These are phyloP conservation scores for Xylaria acuta DNA, from an alignment of 495 filamentous ascomycete species.

Conservation along the genomic window DNA sequence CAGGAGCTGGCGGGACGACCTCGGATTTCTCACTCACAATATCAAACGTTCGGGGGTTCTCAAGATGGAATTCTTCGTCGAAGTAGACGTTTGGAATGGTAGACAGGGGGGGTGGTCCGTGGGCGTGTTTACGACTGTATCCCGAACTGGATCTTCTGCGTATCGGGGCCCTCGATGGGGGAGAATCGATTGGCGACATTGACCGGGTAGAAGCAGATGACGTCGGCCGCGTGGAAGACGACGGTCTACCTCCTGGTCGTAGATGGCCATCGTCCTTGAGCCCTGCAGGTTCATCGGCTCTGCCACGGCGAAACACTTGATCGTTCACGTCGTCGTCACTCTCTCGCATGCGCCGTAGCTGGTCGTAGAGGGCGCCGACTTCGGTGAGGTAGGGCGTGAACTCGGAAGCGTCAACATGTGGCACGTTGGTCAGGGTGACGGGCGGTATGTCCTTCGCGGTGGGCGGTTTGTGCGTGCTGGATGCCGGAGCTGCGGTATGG, in stretches of 20 bases:
- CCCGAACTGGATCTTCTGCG: conserved; percentile 58
- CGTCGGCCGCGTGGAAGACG: conserved; percentile 49
- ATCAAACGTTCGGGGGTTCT: conserved; percentile 96
- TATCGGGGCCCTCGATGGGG: conserved; percentile 44
- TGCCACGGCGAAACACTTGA: conserved; percentile 51
- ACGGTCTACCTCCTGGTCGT: conserved; percentile 49
- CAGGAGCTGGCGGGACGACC: conserved; percentile 73
- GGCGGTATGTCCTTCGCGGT: conserved; percentile 94
- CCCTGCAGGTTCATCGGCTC: conserved; percentile 57
- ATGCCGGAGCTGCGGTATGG: conserved; percentile 69
- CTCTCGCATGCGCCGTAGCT: conserved; percentile 77
- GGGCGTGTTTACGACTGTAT: conserved; percentile 55
- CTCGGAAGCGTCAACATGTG: conserved; percentile 75
- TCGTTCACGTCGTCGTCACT: conserved; percentile 62
- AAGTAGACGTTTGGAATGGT: conserved; percentile 95
- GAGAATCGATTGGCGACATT: conserved; percentile 58
- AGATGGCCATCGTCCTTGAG: conserved; percentile 54
- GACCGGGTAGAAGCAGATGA: conserved; percentile 56
- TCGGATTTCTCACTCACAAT: conserved; percentile 96
- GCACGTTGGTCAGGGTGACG: conserved; percentile 89
- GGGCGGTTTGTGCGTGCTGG: conserved; percentile 77
- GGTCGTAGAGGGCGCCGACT: conserved; percentile 81
- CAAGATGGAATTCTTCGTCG: conserved; percentile 91
- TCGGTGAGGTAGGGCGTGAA: conserved; percentile 86
- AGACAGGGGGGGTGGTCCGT: conserved; percentile 81